Evolutionary conservation across 2,329 filamentous ascomycete genomes (phyloP), one percentile per base, ranked within the genome.

Genomic region (Lasiodiplodia hormozganensis): DNA sequence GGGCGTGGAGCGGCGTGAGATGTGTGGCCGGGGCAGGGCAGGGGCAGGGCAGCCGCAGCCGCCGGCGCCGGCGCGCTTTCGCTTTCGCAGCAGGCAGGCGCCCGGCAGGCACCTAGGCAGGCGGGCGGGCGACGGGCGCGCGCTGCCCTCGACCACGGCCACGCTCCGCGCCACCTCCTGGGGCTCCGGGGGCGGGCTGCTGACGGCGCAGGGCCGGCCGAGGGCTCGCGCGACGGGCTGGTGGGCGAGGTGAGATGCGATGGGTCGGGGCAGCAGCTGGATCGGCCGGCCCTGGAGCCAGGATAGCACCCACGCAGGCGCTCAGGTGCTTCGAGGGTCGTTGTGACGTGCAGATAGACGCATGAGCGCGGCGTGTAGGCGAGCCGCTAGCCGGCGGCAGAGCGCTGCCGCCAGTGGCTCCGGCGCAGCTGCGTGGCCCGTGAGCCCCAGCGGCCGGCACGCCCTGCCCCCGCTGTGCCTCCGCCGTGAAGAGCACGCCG

Each of bases 301-400:
- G 62, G 51, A 60, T 52, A 57, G 57, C 47, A 49, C 38, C 54
- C 54, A 58, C 54, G 54, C 54, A 58, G 54, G 57, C 57, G 57
- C 36, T 43, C 57, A 58, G 54, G 54, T 58, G 54, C 54, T 28
- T 60, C 12, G 47, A 49, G 60, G 40, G 60, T 64, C 60, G 43
- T 56, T 28, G 62, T 65, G 62, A 65, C 62, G 62, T 65, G 62
- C 62, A 65, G 62, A 65, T 65, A 65, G 62, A 47, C 62, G 62
- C 62, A 65, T 65, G 62, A 25, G 62, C 52, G 49, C 51, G 51
- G 62, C 51, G 62, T 40, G 49, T 43, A 56, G 47, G 62, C 49
- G 62, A 54, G 62, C 51, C 62, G 62, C 62, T 65, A 65, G 51
- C 38, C 60, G 34, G 47, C 62, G 31, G n/a, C 16, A 49, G 40